Evolutionary conservation across 352 stramenopile genomes (phyloP).

Genomic region (Phytophthora pisi): DNA sequence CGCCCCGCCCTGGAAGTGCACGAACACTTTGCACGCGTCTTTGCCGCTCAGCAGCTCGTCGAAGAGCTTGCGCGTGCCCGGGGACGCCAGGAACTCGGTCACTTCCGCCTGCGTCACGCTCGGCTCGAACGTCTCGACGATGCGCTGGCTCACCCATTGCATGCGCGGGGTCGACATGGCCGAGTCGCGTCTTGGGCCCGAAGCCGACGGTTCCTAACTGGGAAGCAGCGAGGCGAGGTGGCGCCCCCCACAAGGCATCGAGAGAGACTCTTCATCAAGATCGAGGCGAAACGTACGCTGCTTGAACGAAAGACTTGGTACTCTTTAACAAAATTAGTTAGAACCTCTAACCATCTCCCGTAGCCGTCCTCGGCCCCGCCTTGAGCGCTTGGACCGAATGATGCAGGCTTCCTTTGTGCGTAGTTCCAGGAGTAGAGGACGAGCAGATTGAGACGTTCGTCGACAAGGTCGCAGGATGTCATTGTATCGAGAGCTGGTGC

Average conservation of each 20-base stretch:
- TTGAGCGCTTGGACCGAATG: too few relatives aligned
- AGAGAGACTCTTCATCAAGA: constrained; percentile 34
- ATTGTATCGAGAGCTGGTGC: too few relatives aligned
- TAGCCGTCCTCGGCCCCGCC: too few relatives aligned
- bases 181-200: constrained; percentile 12
- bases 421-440: too few relatives aligned
- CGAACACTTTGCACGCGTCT: constrained; percentile 77
- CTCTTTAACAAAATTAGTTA: too few relatives aligned
- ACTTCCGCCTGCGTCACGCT: constrained; percentile 56
- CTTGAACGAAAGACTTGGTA: too few relatives aligned
- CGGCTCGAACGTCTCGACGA: constrained; percentile 83
- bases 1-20: constrained; percentile 59
- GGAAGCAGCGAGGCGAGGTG: background rate
- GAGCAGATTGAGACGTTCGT: too few relatives aligned
- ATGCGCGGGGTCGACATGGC: constrained; percentile 78
- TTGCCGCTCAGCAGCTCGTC: constrained; percentile 78
- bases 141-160: constrained; percentile 81
- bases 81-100: constrained; percentile 65
- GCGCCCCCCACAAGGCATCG: background rate
- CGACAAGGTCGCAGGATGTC: too few relatives aligned
- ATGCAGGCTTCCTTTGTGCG: too few relatives aligned
- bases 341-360: too few relatives aligned
- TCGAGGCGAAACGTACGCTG: constrained; percentile 28
- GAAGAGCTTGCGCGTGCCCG: constrained; percentile 66
- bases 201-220: constrained; percentile 30